These are phyloP conservation scores for Penicillium sp. DNA, from an alignment of 2,329 filamentous ascomycete species.

Conservation along the genomic window DNA sequence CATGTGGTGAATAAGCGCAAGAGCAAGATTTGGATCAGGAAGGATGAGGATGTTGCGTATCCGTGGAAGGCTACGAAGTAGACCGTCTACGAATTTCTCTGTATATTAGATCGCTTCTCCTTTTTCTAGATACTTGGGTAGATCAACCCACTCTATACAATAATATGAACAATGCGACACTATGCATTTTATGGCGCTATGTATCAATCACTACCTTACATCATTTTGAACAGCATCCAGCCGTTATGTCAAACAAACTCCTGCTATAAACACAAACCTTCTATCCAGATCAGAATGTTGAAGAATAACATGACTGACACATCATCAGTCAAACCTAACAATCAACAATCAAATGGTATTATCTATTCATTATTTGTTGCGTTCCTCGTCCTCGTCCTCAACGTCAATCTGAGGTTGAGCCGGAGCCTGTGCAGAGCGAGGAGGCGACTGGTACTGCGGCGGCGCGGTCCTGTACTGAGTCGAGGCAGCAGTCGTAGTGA, in stretches of 20 bases:
- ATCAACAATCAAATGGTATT: too few species aligned
- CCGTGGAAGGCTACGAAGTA: constrained; percentile 54
- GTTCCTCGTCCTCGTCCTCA: constrained; percentile 8
- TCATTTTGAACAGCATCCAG: too few species aligned
- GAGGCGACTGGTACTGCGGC: constrained; percentile 11
- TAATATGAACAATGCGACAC: too few species aligned
- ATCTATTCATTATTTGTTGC: not conserved
- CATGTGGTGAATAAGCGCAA: constrained; percentile 82
- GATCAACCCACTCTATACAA: too few species aligned
- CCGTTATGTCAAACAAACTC: too few species aligned
- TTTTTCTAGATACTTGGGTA: not conserved
- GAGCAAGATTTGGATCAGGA: constrained; percentile 80
- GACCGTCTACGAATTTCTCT: not conserved
- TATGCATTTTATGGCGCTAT: too few species aligned
- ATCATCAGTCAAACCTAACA: not conserved
- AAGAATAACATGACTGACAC: not conserved
- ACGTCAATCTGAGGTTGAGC: too few species aligned
- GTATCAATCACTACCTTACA: too few species aligned
- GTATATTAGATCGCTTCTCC: too few species aligned
- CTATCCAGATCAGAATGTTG: not conserved
- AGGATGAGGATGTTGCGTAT: constrained; percentile 70
- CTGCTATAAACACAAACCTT: not conserved
- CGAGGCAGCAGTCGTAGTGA: not conserved
- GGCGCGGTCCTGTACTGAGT: constrained; percentile 9
- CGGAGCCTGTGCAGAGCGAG: not conserved